phyloP scores from a whole-genome alignment of 306 rosid genomes.

The Luffa acutangula region DNA sequence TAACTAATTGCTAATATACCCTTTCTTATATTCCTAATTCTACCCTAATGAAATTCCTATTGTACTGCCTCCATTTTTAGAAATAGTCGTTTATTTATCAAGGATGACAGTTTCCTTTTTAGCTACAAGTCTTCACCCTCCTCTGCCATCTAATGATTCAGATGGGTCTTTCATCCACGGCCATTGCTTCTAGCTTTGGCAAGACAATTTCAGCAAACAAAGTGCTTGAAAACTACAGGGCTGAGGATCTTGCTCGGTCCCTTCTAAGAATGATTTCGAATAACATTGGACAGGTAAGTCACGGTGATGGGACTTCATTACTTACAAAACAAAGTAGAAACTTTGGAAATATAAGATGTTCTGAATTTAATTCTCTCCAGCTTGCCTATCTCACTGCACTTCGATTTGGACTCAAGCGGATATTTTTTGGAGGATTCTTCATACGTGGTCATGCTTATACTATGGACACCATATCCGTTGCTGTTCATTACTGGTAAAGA shows the following conservation, averaged over 20 bases:
- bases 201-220: conserved; percentile 70
- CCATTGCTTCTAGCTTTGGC: conserved; percentile 98
- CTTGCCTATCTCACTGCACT: conserved; percentile 89
- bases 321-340: neutral
- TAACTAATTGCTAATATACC: too few relatives aligned
- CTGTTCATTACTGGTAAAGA: conserved; percentile 77
- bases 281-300: conserved; percentile 86
- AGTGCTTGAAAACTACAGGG: conserved; percentile 62
- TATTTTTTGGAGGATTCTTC: conserved; percentile 89
- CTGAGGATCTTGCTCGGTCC: conserved; percentile 89
- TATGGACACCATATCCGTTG: conserved; percentile 94
- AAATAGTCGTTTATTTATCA: conserved; percentile 3
- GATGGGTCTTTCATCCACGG: conserved; percentile 76
- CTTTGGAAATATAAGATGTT: neutral
- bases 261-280: conserved; percentile 91
- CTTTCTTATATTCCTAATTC: too few relatives aligned
- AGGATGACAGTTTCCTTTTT: neutral
- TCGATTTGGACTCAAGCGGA: conserved; percentile 87
- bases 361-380: conserved; percentile 24
- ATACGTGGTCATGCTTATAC: conserved; percentile 76
- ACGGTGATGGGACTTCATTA: neutral
- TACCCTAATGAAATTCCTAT: too few relatives aligned
- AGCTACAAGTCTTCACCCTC: neutral
- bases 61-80: neutral
- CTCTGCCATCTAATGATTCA: conserved; percentile 15